phyloP scores from a whole-genome alignment of 768 basidiomycete genomes.

The Hypholoma sublateritium region DNA sequence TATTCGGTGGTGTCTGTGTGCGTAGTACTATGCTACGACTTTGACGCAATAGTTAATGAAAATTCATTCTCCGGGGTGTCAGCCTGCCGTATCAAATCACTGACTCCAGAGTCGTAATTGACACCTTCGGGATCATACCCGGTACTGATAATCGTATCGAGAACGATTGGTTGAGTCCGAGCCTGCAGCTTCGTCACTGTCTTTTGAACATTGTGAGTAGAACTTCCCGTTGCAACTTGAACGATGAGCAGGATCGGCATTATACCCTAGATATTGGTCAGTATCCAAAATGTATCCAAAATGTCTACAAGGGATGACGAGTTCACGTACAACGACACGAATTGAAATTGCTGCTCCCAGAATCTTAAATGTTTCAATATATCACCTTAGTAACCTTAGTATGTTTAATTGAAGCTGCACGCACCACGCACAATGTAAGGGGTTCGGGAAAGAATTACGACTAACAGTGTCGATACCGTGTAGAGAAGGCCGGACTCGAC shows the following conservation, averaged over 20 bases:
- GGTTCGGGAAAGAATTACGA: background rate
- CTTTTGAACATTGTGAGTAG: background rate
- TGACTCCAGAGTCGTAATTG: too few species aligned
- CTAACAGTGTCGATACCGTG: background rate
- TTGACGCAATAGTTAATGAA: too few species aligned
- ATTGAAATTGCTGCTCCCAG: background rate
- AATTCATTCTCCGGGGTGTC: too few species aligned
- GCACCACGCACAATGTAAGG: background rate
- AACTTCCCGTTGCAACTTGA: background rate
- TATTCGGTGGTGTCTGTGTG: too few species aligned
- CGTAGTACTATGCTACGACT: too few species aligned
- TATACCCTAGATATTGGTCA: background rate
- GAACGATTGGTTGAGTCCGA: background rate
- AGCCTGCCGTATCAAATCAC: too few species aligned
- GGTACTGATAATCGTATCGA: background rate
- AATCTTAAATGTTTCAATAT: background rate
- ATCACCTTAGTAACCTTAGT: too few species aligned
- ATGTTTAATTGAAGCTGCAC: background rate
- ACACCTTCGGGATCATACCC: background rate
- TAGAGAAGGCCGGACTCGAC: background rate
- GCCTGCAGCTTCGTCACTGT: background rate
- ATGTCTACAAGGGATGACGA: too few species aligned
- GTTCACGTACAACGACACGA: background rate
- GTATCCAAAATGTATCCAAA: background rate
- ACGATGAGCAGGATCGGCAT: conserved; percentile 1